Evolutionary conservation across 2,329 filamentous ascomycete species (phyloP).

Genomic region (Fusarium miscanthi): DNA sequence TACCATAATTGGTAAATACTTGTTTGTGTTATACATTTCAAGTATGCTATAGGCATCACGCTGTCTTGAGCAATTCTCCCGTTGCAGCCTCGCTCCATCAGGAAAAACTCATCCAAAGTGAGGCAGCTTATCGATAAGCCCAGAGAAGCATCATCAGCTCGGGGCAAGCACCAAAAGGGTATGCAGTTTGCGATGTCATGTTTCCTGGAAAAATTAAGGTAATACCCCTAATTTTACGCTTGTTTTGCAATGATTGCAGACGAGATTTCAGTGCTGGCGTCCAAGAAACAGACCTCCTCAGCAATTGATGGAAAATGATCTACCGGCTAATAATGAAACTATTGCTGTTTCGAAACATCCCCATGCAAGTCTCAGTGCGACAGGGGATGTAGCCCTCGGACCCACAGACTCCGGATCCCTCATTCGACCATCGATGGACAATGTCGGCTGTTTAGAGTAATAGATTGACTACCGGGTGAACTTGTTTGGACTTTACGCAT

Average conservation of each 20-base stretch:
- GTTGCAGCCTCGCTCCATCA: background rate
- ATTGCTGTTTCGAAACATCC: constrained; percentile 23
- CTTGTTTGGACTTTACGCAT: constrained; percentile 4
- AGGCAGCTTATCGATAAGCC: background rate
- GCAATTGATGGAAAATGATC: constrained; percentile 12
- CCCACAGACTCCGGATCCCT: constrained; percentile 14
- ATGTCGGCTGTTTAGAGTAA: background rate
- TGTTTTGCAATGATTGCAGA: background rate
- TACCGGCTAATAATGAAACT: constrained; percentile 15
- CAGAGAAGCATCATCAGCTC: background rate
- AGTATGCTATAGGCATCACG: background rate
- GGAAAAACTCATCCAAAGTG: background rate
- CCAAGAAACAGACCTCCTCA: background rate
- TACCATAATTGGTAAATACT: background rate
- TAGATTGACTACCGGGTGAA: background rate
- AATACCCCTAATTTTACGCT: background rate
- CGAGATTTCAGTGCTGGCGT: constrained; percentile 12
- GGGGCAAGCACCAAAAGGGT: background rate
- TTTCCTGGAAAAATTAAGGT: background rate
- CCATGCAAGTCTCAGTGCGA: background rate
- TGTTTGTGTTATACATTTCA: background rate
- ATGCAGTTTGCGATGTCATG: background rate
- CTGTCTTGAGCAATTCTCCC: background rate
- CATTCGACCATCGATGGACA: constrained; percentile 5
- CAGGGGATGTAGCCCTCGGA: constrained; percentile 12